Base-by-base conservation (phyloP, 768 basidiomycete species). In the Suillus variegatus region DNA sequence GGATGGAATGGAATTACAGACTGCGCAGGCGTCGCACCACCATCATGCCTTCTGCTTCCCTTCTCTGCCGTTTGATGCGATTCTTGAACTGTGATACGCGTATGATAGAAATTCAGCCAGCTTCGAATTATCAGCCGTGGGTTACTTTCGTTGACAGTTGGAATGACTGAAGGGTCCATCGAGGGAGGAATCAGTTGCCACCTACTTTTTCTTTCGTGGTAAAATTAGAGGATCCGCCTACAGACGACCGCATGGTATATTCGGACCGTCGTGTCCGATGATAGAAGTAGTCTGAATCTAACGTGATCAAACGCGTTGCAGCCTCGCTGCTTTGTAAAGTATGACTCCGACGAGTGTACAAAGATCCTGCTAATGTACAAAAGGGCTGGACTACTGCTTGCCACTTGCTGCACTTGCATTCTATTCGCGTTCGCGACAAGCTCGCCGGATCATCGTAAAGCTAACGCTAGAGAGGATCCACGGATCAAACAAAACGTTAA, bases 401-500 rank as follows among this genome's bases (percentile, higher is more conserved):
- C 28, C 51, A 52, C 25, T 32, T 52, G 28, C 18, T 20, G 7
- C 51, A 51, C 47, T 49, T 22, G 7, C 14, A 16, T 49, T 22
- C 51, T 18, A 20, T 36, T 36, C 54, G 6, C 32, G 10, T 32
- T 32, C 9, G 18, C 18, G 18, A 54, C 54, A 55, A 35, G 18
- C 28, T 16, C 51, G 9, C 8, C 25, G 51, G 52, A n/a, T 55
- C 32, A 52, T 28, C 28, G 4, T 52, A 22, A 28, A 13, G 22
- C 32, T 35, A 35, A 20, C 28, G 54, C 54, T 10, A 54, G 18
- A 10, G 8, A 7, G 6, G 20, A n/a, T 22, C 38, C n/a, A 57
- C 56, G 56, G 38, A 57, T 38, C 56, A 57, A 57, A 40, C n/a
- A 16, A 16, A 55, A 56, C 47, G 22, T 49, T 56, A 56, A 8